Base-by-base conservation (phyloP, 371 early-diverging fungal genomes). In the Mortierella sp. region DNA sequence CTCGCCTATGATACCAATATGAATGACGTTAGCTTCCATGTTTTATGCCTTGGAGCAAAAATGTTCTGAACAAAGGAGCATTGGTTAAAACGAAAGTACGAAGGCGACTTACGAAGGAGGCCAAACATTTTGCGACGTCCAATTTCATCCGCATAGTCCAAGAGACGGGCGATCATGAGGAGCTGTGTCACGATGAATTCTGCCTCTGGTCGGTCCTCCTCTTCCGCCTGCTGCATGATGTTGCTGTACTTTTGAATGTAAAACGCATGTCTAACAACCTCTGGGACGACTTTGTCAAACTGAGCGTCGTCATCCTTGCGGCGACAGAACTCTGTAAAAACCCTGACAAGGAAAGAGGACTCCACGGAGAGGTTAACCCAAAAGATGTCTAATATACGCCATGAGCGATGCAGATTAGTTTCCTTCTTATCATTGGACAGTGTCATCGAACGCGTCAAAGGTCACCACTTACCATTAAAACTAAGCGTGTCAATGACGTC, bases 141-240 rank as follows among this genome's bases (percentile, higher is more conserved):
- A 58, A 95, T 92, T 91, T 97, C 97, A 83, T 97, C 97, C 44
- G 94, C 93, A 80, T 96, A 97, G 72, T 97, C 97, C 7, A 95
- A 89, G n/a, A 91, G 88, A 72, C 91, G 91, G 48, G 95, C 94
- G 55, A 96, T 94, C 74, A 95, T 91, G 72, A 97, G 88, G 58
- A 96, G 87, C 84, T 97, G 97, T 43, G 90, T 90, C 18, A 96
- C 89, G 55, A 97, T 93, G 81, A 96, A 97, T 79, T 94, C 96
- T 32, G 93, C 92, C 4, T 91, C 92, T 32, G 92, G 90, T 14
- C 89, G 87, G 60, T 93, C 93, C 18, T 95, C 91, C 29, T 93
- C 91, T n/a, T 81, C 83, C 11, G 92, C 91, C 72, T 90, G 82
- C 58, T 92, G 89, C 79, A 95, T 91, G 58, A 89, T 79, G 29